Conservation (phyloP, 768 basidiomycete genomes). For the Mycena amicta region DNA sequence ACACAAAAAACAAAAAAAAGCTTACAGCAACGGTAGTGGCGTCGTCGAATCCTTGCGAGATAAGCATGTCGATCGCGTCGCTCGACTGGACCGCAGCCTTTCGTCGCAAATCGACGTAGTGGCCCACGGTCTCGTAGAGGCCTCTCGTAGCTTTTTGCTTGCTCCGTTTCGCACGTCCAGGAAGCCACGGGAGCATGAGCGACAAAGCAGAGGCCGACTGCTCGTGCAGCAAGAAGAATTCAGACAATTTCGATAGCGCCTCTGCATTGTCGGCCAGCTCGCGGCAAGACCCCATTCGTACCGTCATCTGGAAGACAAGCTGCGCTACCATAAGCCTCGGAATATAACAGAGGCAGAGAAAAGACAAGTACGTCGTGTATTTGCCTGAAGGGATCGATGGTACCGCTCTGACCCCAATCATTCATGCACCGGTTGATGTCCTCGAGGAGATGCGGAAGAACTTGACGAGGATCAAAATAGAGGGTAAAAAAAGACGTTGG, state of each 20-base stretch:
- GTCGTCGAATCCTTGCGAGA: conserved; percentile 32
- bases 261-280: conserved; percentile 34
- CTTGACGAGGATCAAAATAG: conserved; percentile 12
- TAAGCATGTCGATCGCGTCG: conserved; percentile 39
- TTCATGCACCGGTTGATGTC: conserved; percentile 27
- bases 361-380: conserved; percentile 25
- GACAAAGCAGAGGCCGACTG: conserved; percentile 36
- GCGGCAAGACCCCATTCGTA: conserved; percentile 36
- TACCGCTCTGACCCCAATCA: conserved; percentile 27
- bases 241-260: conserved; percentile 25
- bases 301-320: conserved; percentile 38
- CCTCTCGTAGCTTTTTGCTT: conserved; percentile 34
- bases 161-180: conserved; percentile 30
- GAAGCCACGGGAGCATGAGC: conserved; percentile 39
- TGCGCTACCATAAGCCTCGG: conserved; percentile 3
- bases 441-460: conserved; percentile 27
- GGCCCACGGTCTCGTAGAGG: conserved; percentile 29
- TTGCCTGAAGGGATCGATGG: conserved; percentile 29
- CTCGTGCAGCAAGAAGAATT: conserved; percentile 36
- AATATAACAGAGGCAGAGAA: not conserved
- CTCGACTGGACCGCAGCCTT: conserved; percentile 26
- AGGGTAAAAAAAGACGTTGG: not conserved
- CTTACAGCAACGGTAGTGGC: conserved; percentile 17
- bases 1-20: too few relatives aligned
- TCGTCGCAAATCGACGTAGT: conserved; percentile 32